Conservation (phyloP, 1,284 basidiomycete genomes). For the Irpex lacteus region DNA sequence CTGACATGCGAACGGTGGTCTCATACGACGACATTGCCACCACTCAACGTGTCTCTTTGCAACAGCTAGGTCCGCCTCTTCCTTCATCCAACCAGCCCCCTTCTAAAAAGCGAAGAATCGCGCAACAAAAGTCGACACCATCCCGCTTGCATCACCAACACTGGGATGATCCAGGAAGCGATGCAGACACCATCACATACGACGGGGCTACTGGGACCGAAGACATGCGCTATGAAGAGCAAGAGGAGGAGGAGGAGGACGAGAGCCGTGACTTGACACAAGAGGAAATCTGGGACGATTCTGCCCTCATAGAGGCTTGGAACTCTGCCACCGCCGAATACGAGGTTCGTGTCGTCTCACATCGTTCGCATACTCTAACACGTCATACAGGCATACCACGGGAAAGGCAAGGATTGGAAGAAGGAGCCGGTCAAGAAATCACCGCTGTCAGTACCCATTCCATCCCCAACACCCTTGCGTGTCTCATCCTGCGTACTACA, state of each 20-base stretch:
- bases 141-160: slow-evolving; percentile 28
- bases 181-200: slow-evolving; percentile 21
- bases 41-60: slow-evolving; percentile 11
- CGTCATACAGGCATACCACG: slow-evolving; percentile 54
- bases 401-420: slow-evolving; percentile 70
- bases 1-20: slow-evolving; percentile 24
- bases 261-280: slow-evolving; percentile 63
- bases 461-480: neutral
- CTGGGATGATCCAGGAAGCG: slow-evolving; percentile 43
- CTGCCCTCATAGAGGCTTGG: slow-evolving; percentile 77
- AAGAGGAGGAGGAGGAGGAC: slow-evolving; percentile 35
- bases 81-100: slow-evolving; percentile 20
- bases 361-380: too few species aligned
- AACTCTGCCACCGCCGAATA: slow-evolving; percentile 78
- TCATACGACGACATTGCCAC: slow-evolving; percentile 31
- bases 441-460: slow-evolving; percentile 50
- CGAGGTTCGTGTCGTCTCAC: slow-evolving; percentile 37
- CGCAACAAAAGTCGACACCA: slow-evolving; percentile 17
- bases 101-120: slow-evolving; percentile 28
- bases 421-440: slow-evolving; percentile 64
- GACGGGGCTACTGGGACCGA: too few species aligned
- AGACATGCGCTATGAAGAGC: neutral
- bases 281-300: slow-evolving; percentile 81
- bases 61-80: slow-evolving; percentile 20
- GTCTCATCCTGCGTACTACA: slow-evolving; percentile 25